phyloP scores from a whole-genome alignment of 805 yeast genomes.

The Diddensiella caesifluorescens region DNA sequence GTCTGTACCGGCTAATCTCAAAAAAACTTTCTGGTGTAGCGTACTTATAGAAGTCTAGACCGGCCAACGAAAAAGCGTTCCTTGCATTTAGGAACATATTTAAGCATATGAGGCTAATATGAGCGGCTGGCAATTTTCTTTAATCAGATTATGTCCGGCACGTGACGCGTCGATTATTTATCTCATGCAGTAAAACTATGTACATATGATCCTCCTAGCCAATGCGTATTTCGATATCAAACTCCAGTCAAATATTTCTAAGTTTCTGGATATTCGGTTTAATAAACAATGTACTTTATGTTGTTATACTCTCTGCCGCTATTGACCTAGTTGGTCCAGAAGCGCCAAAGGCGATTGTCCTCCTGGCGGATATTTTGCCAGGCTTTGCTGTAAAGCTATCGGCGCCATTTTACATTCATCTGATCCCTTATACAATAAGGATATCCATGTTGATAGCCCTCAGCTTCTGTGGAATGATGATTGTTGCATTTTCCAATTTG shows the following conservation, averaged over 20 bases:
- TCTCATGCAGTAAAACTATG: too few species aligned
- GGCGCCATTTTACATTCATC: conserved; percentile 77
- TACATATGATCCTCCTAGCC: too few species aligned
- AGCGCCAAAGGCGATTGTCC: conserved; percentile 79
- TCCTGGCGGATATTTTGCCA: conserved; percentile 83
- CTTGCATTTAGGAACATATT: too few species aligned
- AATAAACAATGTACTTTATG: conserved; percentile 82
- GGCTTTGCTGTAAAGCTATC: conserved; percentile 62
- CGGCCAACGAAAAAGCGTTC: too few species aligned
- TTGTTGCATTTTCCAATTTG: conserved; percentile 45
- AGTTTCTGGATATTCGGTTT: conserved; percentile 81
- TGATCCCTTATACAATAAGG: conserved; percentile 53
- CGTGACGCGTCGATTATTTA: too few species aligned
- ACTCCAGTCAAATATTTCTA: conserved; percentile 8
- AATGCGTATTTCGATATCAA: too few species aligned
- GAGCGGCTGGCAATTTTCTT: too few species aligned
- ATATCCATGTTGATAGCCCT: conserved; percentile 49
- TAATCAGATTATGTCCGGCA: too few species aligned
- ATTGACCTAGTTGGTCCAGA: conserved; percentile 80
- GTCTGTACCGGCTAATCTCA: too few species aligned
- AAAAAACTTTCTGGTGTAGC: too few species aligned
- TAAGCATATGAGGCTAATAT: too few species aligned
- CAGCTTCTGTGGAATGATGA: conserved; percentile 69
- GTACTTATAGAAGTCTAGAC: too few species aligned
- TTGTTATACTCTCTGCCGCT: conserved; percentile 87